Evolutionary conservation across 2,329 filamentous ascomycete species (phyloP).

Genomic region (Scedosporium apiospermum): DNA sequence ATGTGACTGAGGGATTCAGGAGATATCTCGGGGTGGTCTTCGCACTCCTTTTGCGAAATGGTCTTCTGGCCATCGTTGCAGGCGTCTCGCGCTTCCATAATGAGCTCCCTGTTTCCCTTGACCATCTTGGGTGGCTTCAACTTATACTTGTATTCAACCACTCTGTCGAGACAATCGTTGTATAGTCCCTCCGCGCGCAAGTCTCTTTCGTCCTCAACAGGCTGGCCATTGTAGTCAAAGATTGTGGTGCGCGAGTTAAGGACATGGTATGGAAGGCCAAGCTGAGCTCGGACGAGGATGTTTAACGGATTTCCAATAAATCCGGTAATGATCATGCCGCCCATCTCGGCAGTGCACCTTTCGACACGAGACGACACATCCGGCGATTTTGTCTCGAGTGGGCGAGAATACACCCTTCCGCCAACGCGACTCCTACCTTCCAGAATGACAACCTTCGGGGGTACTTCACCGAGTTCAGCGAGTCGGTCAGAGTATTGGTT

Average conservation of each 20-base stretch:
- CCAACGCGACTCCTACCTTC: constrained; percentile 84
- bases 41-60: constrained; percentile 62
- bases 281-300: constrained; percentile 79
- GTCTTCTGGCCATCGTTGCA: constrained; percentile 59
- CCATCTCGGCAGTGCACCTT: constrained; percentile 84
- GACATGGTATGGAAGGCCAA: constrained; percentile 77
- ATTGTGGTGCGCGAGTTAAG: constrained; percentile 75
- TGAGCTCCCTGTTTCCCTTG: constrained; percentile 71
- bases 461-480: constrained; percentile 52
- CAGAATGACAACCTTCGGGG: constrained; percentile 68
- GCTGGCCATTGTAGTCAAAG: constrained; percentile 71
- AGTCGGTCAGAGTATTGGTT: constrained; percentile 66
- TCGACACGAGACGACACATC: constrained; percentile 32
- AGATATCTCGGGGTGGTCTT: constrained; percentile 46
- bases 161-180: constrained; percentile 87
- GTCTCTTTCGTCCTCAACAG: constrained; percentile 72
- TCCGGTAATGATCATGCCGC: constrained; percentile 95
- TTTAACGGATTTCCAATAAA: constrained; percentile 96
- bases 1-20: constrained; percentile 31
- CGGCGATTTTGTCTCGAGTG: constrained; percentile 49
- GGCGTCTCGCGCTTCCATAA: constrained; percentile 75
- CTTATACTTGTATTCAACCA: constrained; percentile 83
- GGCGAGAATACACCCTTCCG: constrained; percentile 82
- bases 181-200: constrained; percentile 82
- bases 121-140: constrained; percentile 59